Base-by-base conservation (phyloP, 176 grass and related monocot species). In the Coix lacrymajobi region DNA sequence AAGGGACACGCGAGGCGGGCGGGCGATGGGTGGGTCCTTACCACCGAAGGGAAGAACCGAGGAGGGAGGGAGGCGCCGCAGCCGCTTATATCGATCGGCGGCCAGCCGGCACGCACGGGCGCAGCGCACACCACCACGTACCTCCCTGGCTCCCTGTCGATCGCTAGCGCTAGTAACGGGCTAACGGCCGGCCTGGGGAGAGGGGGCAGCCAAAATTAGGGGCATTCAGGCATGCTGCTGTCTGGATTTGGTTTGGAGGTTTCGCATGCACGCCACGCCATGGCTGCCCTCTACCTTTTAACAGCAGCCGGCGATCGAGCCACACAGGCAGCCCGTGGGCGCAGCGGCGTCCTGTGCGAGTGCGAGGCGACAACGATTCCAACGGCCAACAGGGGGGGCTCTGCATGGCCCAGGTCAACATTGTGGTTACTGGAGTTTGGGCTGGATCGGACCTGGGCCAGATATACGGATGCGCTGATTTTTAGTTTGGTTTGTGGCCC, bases 11-110 rank as follows among this genome's bases (percentile, higher is more conserved):
- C 58, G 58, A 65, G 33, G 41, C 24, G 69, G 10, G 78, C 57
- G 54, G 66, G 62, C 3, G 16, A 15, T 5, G 39, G 62, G 45
- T 39, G 64, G 79, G 39, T 69, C 31, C 62, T 56, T 80, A 39
- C 64, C 45, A 52, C 41, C 14, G 29, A 25, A 31, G 44, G 56
- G 78, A 54, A 80, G 78, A 69, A 80, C 20, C 62, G 63, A 51
- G 63, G 78, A 54, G 31, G 13, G 4, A 24, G 20, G 65, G n/a
- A 28, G 45, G 79, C 63, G 46, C 4, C 65, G 46, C 22, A 19
- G 79, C 33, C 15, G 64, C n/a, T 70, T 81, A 41, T 57, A 81
- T 70, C 15, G 64, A 69, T 57, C 15, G 45, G 40, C 73, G 20
- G 54, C 34, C 30, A 10, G 54, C 56, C 57, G 24, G 11, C n/a